A percentile compares a stretch with the other conserved stretches of the same genome.
phyloP scores from a whole-genome alignment of 345 rosid genomes.

The Cardamine resedifolia region DNA sequence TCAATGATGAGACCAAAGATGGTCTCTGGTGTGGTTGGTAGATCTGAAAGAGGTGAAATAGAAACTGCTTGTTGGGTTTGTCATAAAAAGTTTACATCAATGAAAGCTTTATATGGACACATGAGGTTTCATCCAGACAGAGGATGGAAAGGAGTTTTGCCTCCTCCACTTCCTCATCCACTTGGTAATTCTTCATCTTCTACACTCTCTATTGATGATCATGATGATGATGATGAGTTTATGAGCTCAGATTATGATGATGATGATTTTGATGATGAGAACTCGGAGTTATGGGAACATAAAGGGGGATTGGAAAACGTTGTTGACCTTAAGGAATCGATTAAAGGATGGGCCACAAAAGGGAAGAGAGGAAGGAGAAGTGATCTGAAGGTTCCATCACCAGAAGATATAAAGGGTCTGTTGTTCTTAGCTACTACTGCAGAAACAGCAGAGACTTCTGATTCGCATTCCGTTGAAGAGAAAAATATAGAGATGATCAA shows the following conservation, averaged over 20 bases:
- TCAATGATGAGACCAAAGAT: conserved; percentile 25
- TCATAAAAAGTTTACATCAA: conserved; percentile 40
- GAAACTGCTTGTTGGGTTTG: conserved; percentile 41
- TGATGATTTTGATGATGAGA: conserved; percentile 27
- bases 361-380: conserved; percentile 44
- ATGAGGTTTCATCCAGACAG: conserved; percentile 62
- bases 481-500: neutral
- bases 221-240: conserved; percentile 27
- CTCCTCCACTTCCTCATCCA: conserved; percentile 32
- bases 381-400: conserved; percentile 11
- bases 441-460: conserved; percentile 23
- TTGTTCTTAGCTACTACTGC: conserved; percentile 37
- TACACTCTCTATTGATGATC: conserved; percentile 38
- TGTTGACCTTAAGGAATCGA: conserved; percentile 34
- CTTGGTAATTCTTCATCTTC: conserved; percentile 32
- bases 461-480: neutral
- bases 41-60: conserved; percentile 23
- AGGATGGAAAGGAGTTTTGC: conserved; percentile 52
- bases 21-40: conserved; percentile 35
- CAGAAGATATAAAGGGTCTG: conserved; percentile 29
- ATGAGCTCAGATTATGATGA: conserved; percentile 27
- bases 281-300: conserved; percentile 20
- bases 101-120: conserved; percentile 56
- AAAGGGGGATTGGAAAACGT: conserved; percentile 12
- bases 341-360: conserved; percentile 40